Percentiles rank a stretch among this genome's conserved stretches.
phyloP scores from a whole-genome alignment of 78 protist species.

The Polysphondylium violaceum region DNA sequence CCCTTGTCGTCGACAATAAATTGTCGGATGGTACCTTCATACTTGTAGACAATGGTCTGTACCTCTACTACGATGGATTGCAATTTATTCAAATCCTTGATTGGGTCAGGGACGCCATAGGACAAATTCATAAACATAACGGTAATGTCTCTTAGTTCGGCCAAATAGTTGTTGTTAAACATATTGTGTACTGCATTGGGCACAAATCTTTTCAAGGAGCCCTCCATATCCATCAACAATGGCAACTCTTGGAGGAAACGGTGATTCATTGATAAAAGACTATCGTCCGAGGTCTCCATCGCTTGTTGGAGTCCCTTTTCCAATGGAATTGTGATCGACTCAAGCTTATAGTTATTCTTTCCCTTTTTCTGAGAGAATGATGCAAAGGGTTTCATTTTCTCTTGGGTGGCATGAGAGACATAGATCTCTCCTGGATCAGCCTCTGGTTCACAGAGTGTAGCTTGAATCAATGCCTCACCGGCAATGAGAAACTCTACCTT shows the following conservation, averaged over 20 bases:
- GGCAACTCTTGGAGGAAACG: conserved; percentile 50
- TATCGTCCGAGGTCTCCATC: neutral
- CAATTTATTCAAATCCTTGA: conserved; percentile 23
- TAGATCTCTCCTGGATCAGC: conserved; percentile 88
- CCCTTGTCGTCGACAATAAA: conserved; percentile 88
- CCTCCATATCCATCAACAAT: conserved; percentile 71
- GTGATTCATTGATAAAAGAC: neutral
- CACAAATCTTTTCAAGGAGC: conserved; percentile 42
- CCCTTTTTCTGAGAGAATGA: neutral
- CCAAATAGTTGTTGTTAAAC: conserved; percentile 52
- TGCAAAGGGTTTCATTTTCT: conserved; percentile 29
- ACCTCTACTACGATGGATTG: conserved; percentile 41
- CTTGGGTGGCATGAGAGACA: conserved; percentile 46
- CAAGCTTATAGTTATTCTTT: conserved; percentile 16
- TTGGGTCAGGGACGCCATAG: conserved; percentile 37
- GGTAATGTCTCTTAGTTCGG: conserved; percentile 79
- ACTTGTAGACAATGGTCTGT: conserved; percentile 64
- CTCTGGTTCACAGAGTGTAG: conserved; percentile 79
- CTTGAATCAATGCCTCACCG: conserved; percentile 81
- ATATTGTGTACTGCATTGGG: conserved; percentile 71
- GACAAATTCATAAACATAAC: conserved; percentile 77
- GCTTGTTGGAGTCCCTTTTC: conserved; percentile 6
- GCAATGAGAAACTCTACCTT: conserved; percentile 85
- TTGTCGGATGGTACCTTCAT: conserved; percentile 82
- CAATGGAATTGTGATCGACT: neutral